These are phyloP conservation scores for Penicillium thymicola DNA, from an alignment of 2,329 filamentous ascomycete species.

Conservation along the genomic window DNA sequence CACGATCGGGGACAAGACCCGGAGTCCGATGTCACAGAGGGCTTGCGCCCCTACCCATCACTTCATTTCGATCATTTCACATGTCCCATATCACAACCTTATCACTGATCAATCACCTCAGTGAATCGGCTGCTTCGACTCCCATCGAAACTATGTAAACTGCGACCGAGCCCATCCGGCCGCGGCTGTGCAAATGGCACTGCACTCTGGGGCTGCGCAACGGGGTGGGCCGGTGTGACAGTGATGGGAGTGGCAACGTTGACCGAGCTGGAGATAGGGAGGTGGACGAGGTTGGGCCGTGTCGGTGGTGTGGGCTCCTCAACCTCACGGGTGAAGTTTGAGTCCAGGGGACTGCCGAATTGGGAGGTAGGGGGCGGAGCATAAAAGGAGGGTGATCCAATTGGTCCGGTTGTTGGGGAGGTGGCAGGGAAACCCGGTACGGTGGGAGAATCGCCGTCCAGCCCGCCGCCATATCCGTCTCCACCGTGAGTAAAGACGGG, in stretches of 20 bases:
- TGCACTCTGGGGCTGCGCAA: constrained; percentile 27
- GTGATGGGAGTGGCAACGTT: constrained; percentile 24
- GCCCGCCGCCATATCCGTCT: constrained; percentile 44
- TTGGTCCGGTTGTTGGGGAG: constrained; percentile 24
- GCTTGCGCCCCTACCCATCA: constrained; percentile 1
- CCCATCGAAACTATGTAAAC: constrained; percentile 42
- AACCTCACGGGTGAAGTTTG: constrained; percentile 31
- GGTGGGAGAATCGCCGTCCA: constrained; percentile 33
- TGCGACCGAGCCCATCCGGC: constrained; percentile 43
- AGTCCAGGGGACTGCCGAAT: constrained; percentile 31
- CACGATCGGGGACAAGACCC: neutral
- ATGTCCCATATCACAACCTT: constrained; percentile 12
- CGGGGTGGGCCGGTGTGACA: constrained; percentile 25
- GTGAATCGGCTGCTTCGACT: constrained; percentile 47
- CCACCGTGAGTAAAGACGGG: constrained; percentile 47
- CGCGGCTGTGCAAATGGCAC: constrained; percentile 26
- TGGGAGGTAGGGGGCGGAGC: constrained; percentile 29
- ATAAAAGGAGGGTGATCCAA: constrained; percentile 21
- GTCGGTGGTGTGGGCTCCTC: constrained; percentile 34
- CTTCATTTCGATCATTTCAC: constrained; percentile 21
- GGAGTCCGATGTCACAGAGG: neutral
- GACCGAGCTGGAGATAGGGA: constrained; percentile 40
- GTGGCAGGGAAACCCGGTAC: constrained; percentile 23
- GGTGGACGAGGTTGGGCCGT: constrained; percentile 44
- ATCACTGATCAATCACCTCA: constrained; percentile 34